Percentiles rank a stretch among this genome's conserved stretches.
Conservation (phyloP, 352 stramenopile species). For the Blastocystis sp. region DNA sequence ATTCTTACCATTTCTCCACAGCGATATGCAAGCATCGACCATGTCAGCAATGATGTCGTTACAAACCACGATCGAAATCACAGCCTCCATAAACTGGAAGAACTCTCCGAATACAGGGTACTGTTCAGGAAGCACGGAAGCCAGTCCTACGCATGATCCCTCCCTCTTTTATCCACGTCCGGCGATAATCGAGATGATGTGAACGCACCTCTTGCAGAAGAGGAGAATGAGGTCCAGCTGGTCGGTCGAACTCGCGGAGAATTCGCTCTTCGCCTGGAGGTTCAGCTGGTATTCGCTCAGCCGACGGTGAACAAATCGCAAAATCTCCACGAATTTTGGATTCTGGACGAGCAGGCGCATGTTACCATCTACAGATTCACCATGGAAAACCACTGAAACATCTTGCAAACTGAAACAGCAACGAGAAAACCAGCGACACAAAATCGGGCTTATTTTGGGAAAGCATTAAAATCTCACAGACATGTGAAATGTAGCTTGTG, state of each 20-base stretch:
- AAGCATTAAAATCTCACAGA: not conserved
- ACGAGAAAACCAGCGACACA: not conserved
- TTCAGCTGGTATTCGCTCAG: not conserved
- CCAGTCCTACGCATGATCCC: not conserved
- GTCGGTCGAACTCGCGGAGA: not conserved
- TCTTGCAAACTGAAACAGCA: not conserved
- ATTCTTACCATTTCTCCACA: slow-evolving; percentile 6
- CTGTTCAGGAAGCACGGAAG: not conserved
- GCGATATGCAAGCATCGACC: not conserved
- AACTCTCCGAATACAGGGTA: slow-evolving; percentile 7
- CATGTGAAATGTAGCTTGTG: not conserved
- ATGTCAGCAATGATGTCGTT: not conserved
- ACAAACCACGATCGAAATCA: not conserved
- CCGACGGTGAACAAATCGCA: not conserved
- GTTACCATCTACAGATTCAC: not conserved
- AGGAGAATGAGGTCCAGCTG: not conserved
- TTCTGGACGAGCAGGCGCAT: not conserved
- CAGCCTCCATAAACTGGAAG: slow-evolving; percentile 24
- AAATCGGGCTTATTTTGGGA: not conserved
- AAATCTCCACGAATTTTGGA: not conserved
- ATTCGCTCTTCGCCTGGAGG: not conserved
- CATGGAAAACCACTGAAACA: not conserved
- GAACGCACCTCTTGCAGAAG: not conserved
- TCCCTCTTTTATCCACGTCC: not conserved
- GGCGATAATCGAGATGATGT: not conserved